Base-by-base conservation (phyloP, 768 basidiomycete species). In the Lactarius vividus region DNA sequence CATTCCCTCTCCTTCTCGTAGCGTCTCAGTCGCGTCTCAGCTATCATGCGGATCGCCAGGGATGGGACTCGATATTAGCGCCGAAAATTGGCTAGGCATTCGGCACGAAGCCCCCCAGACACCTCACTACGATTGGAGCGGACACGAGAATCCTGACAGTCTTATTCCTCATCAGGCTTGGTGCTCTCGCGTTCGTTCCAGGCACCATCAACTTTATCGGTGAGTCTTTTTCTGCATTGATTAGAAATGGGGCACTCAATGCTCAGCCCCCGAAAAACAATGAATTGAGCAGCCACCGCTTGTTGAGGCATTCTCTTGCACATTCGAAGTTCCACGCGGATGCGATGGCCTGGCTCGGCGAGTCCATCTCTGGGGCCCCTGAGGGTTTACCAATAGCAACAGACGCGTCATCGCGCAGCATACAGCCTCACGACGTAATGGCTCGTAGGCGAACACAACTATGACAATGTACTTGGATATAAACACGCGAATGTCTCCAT, bases 11-110 rank as follows among this genome's bases (percentile, higher is more conserved):
- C n/a, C 44, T 3, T 46, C 44, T 10, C n/a, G 44, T 10, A 9
- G 9, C 44, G n/a, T n/a, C 20, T 46, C 44, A 1, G n/a, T 10
- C n/a, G 9, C 44, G n/a, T n/a, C 20, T 46, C 44, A 1, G n/a
- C n/a, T n/a, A 46, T 46, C 9, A 46, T n/a, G 44, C 20, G 42
- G 8, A 1, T 8, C 20, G 42, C 42, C n/a, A 71, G 70, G 65
- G 68, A 59, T 71, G 68, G 65, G 68, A 66, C 8, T 62, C 42
- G 23, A 62, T 70, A 68, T 70, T 7, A 35, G 62, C 11, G 52
- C 66, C 4, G 69, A 64, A 61, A 53, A n/a, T 49, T 35, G 52
- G 23, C 26, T 64, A 1, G 49, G 54, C 1, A 46, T n/a, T 7
- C 63, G 13, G 15, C 69, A 10, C 2, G 57, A 62, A n/a, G 39